Evolutionary conservation across 352 stramenopile species (phyloP), one percentile per base, ranked within the genome.

Genomic region (Phytophthora uliginosa): DNA sequence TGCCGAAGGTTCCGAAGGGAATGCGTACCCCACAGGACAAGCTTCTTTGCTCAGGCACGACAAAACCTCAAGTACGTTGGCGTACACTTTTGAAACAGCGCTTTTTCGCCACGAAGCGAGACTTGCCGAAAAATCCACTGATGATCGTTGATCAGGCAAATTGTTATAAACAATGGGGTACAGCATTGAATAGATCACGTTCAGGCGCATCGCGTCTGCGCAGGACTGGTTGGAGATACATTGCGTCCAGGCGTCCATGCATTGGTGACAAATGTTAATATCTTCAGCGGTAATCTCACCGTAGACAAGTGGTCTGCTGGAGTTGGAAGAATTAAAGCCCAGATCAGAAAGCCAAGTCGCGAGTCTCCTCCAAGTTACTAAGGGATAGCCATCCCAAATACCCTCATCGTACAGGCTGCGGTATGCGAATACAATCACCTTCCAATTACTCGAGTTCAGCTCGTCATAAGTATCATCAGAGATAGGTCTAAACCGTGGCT

Each of bases 21-120:
- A 15, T 2, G 63, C 69, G 31, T 74, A 74, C 1, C 71, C 71
- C 1, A 77, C 54, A 12, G 65, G 71, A 7, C 71, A 77, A 12
- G 40, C 36, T 20, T 58, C 26, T 1, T 31, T 20, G 42, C 52
- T 70, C 12, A 77, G 55, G 17, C 71, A 77, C 24, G 65, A 70
- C 4, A 74, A 52, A 42, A 77, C 34, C 4, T 42, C n/a, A 4
- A 71, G 10, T 15, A 77, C 50, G 5, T 34, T 57, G 0, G 12
- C n/a, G 40, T 72, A 72, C 2, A 60, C 28, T 0, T 33, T 3
- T 13, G 40, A 3, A 9, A 64, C 56, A 5, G 4, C 20, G 1
- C 18, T 31, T 15, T 4, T 15, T 34, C 13, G 28, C 69, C 55
- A 72, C 9, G 15, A n/a, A 48, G 38, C 50, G 7, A 68, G 4